A percentile compares a stretch with the other conserved stretches of the same genome.
Evolutionary conservation across 83 land plant genomes (phyloP).

Genomic region (Picea mariana): DNA sequence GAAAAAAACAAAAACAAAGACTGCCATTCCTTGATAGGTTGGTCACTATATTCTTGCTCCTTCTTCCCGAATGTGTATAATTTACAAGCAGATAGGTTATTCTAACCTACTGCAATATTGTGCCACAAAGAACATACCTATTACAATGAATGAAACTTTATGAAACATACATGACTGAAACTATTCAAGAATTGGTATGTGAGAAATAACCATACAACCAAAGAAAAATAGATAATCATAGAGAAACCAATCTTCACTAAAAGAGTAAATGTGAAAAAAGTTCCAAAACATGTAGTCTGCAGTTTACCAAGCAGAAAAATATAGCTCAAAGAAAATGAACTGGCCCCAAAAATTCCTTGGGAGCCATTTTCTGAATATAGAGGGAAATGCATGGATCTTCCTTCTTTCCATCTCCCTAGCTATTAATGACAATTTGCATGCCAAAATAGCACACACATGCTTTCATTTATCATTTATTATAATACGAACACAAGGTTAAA

Average conservation of each 20-base stretch:
- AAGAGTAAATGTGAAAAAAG: not conserved
- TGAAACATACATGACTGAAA: not conserved
- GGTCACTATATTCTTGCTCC: not conserved
- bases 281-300: not conserved
- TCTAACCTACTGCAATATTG: constrained; percentile 7
- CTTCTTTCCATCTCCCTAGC: not conserved
- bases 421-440: not conserved
- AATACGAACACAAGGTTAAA: not conserved
- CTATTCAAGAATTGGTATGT: not conserved
- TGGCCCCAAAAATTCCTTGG: too few relatives aligned
- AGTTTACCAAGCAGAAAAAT: too few relatives aligned
- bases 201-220: not conserved
- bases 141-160: not conserved
- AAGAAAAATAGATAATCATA: not conserved
- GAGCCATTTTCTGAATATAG: not conserved
- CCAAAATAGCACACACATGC: not conserved
- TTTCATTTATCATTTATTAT: not conserved
- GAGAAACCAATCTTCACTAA: not conserved
- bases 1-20: not conserved
- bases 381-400: not conserved
- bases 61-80: not conserved
- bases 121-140: not conserved
- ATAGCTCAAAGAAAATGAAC: not conserved
- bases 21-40: not conserved
- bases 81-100: not conserved